These are phyloP conservation scores for Lentinus brumalis DNA, from an alignment of 768 basidiomycete genomes.

Conservation along the genomic window DNA sequence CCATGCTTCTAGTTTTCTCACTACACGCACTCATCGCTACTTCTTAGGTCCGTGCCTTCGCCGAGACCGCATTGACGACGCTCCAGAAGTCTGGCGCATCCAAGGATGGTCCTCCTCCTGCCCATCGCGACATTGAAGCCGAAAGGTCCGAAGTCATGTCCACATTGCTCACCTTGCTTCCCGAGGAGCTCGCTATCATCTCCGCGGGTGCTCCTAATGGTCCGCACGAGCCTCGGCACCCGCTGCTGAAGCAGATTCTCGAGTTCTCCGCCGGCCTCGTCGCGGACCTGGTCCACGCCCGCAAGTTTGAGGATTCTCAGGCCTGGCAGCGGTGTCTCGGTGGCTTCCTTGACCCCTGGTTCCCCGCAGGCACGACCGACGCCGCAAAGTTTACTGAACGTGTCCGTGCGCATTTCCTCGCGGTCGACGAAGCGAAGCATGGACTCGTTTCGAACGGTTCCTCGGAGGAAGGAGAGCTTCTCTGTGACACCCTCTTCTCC, in stretches of 20 bases:
- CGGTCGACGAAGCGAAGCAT: slow-evolving; percentile 76
- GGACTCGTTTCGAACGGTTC: slow-evolving; percentile 42
- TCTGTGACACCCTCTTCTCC: slow-evolving; percentile 94
- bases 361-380: slow-evolving; percentile 45
- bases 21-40: slow-evolving; percentile 7
- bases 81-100: slow-evolving; percentile 85
- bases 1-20: neutral
- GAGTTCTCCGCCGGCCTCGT: slow-evolving; percentile 74
- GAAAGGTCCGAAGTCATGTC: slow-evolving; percentile 61
- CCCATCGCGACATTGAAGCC: slow-evolving; percentile 66
- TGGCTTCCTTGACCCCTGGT: slow-evolving; percentile 71
- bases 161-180: slow-evolving; percentile 62
- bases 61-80: slow-evolving; percentile 76
- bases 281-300: slow-evolving; percentile 70
- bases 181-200: slow-evolving; percentile 44
- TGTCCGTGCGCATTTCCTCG: slow-evolving; percentile 72
- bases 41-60: slow-evolving; percentile 85
- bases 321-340: slow-evolving; percentile 75
- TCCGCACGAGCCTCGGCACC: slow-evolving; percentile 53
- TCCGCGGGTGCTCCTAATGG: slow-evolving; percentile 50
- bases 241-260: slow-evolving; percentile 61
- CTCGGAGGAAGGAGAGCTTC: slow-evolving; percentile 77
- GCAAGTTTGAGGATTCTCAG: slow-evolving; percentile 53
- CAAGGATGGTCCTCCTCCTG: slow-evolving; percentile 64
- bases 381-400: slow-evolving; percentile 57